Evolutionary conservation across 73 alveolate genomes (phyloP).

Genomic region (Paramecium pentaurelia): DNA sequence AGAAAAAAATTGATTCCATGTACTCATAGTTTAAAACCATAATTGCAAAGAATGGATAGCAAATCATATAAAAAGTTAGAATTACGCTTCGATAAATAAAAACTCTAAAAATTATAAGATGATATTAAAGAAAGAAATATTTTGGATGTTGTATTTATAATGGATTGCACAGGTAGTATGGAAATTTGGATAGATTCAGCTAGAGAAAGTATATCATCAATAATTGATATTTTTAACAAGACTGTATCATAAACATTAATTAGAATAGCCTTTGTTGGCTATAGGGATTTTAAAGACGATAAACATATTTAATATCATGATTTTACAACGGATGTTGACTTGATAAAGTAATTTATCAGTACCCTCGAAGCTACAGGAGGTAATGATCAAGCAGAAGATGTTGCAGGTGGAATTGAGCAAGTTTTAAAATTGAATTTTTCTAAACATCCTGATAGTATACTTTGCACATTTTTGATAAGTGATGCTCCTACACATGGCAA

Average conservation of each 20-base stretch:
- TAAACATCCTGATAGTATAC: background rate
- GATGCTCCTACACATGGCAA: conserved; percentile 54
- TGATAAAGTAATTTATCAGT: background rate
- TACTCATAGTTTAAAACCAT: background rate
- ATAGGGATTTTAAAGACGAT: conserved; percentile 6
- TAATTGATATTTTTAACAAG: background rate
- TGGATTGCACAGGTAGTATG: conserved; percentile 35
- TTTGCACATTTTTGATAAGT: conserved; percentile 10
- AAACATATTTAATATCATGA: background rate
- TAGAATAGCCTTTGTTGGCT: conserved; percentile 48
- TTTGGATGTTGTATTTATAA: background rate
- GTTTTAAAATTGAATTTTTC: background rate
- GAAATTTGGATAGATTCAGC: background rate
- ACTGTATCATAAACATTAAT: background rate
- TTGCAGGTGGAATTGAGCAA: background rate
- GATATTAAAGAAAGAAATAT: background rate
- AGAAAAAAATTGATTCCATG: background rate
- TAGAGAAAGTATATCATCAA: background rate
- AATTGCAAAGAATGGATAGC: background rate
- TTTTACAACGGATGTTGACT: background rate
- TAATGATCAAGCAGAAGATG: conserved; percentile 57
- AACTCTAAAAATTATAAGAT: background rate
- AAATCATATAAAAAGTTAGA: background rate
- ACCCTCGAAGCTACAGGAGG: conserved; percentile 6
- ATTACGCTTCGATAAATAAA: background rate